Percentiles rank a stretch among this genome's conserved stretches.
Conservation (phyloP, 2,329 filamentous ascomycete species). For the Alternaria brassicae region DNA sequence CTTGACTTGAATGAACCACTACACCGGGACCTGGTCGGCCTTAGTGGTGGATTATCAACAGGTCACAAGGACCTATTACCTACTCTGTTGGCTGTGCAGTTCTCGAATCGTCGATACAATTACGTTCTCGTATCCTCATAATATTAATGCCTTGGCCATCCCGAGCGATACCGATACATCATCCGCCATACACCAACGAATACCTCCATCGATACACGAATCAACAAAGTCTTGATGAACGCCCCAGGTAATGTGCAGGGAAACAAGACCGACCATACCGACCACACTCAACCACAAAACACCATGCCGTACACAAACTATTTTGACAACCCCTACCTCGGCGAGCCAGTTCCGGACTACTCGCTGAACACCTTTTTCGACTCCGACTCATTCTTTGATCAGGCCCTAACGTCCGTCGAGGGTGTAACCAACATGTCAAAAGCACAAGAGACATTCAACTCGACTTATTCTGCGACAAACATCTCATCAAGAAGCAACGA, state of each 20-base stretch:
- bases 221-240: conserved; percentile 28
- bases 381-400: conserved; percentile 35
- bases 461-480: conserved; percentile 24
- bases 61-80: conserved; percentile 26
- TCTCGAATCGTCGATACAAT: conserved; percentile 37
- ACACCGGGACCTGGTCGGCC: conserved; percentile 27
- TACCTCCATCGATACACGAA: conserved; percentile 7
- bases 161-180: conserved; percentile 4
- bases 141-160: conserved; percentile 13
- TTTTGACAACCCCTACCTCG: conserved; percentile 35
- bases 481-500: conserved; percentile 20
- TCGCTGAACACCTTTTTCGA: conserved; percentile 41
- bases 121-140: conserved; percentile 21
- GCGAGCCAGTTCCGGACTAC: conserved; percentile 32
- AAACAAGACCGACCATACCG: conserved; percentile 33
- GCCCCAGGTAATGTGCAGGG: conserved; percentile 31
- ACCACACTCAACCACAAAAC: conserved; percentile 32
- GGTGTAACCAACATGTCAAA: conserved; percentile 25
- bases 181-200: background rate
- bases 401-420: conserved; percentile 35
- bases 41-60: conserved; percentile 23
- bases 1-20: conserved; percentile 22
- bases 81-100: conserved; percentile 17
- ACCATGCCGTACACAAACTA: conserved; percentile 16
- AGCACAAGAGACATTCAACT: conserved; percentile 21